Conservation (phyloP, 148 eudicot genomes). For the Chenopodium suecicum region DNA sequence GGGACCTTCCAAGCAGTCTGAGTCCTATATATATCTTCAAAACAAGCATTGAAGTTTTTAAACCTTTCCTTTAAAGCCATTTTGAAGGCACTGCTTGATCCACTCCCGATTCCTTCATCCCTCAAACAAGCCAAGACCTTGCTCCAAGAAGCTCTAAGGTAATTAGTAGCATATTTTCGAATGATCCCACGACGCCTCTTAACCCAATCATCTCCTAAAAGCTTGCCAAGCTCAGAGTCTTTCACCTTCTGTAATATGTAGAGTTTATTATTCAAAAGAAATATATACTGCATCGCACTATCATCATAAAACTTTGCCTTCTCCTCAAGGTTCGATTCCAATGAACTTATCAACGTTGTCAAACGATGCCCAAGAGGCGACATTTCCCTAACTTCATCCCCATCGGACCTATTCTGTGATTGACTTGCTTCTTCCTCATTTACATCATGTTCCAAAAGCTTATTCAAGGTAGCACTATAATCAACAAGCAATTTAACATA, state of each 20-base stretch:
- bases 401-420: slow-evolving; percentile 19
- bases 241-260: slow-evolving; percentile 88
- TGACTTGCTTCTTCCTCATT: slow-evolving; percentile 18
- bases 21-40: slow-evolving; percentile 79
- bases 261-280: slow-evolving; percentile 84
- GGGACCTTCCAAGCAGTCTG: slow-evolving; percentile 95
- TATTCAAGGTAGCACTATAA: slow-evolving; percentile 65
- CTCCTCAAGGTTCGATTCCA: slow-evolving; percentile 72
- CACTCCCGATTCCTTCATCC: slow-evolving; percentile 85
- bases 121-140: slow-evolving; percentile 67
- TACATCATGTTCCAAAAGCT: slow-evolving; percentile 41
- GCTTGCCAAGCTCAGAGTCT: slow-evolving; percentile 74
- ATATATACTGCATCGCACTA: slow-evolving; percentile 63
- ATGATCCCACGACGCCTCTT: slow-evolving; percentile 70
- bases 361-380: slow-evolving; percentile 55
- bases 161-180: slow-evolving; percentile 66
- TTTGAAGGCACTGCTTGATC: slow-evolving; percentile 66
- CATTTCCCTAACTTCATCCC: slow-evolving; percentile 36
- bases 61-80: slow-evolving; percentile 78
- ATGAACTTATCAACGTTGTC: slow-evolving; percentile 48
- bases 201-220: slow-evolving; percentile 87
- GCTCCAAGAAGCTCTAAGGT: slow-evolving; percentile 89
- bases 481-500: slow-evolving; percentile 79
- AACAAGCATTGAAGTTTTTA: slow-evolving; percentile 80
- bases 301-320: slow-evolving; percentile 80